Base-by-base conservation (phyloP, 768 basidiomycete genomes). In the Psilocybe subaeruginosa region DNA sequence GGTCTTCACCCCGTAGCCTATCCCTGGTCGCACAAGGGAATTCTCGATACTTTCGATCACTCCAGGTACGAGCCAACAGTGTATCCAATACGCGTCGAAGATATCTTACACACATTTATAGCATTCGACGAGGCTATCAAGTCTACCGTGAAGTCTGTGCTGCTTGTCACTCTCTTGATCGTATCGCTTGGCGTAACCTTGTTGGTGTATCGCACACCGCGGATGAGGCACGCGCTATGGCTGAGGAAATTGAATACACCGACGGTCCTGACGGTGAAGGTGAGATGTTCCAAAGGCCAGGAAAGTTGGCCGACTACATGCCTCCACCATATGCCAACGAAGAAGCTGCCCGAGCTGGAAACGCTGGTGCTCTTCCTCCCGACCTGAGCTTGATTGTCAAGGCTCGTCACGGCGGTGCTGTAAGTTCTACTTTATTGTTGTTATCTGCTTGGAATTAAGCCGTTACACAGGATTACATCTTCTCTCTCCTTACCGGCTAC, bases 141-240 rank as follows among this genome's bases (percentile, higher is more conserved):
- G 97, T 99, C 59, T 99, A 99, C 84, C 93, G 95, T 65, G 97
- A 99, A 79, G 97, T 99, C 59, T 99, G 97, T 74, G 93, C 97
- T 14, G 95, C 97, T 9, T 99, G 97, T 77, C 97, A 99, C 77
- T 99, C 97, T 35, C 88, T 99, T 58, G 94, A 99, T 81, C 95
- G 97, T 69, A 96, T 99, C 72, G 97, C 97, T 60, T 99, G 97
- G 97, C 93, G 97, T 74, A 99, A 99, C 81, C 82, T 99, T 60
- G 97, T 99, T 66, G 97, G 95, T 71, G 95, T 98, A 58, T 97
- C 95, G 30, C 97, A 99, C 80, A 93, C 91, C 68, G 97, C 82
- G 46, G 92, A 95, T 65, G 96, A 99, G 78, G 82, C 82, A 56
- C 91, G 92, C 75, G 80, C 82, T 2, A 86, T 99, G 90, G 97